These are phyloP conservation scores for Incumbomyces delicatus DNA, from an alignment of 2,329 filamentous ascomycete species.

Conservation along the genomic window DNA sequence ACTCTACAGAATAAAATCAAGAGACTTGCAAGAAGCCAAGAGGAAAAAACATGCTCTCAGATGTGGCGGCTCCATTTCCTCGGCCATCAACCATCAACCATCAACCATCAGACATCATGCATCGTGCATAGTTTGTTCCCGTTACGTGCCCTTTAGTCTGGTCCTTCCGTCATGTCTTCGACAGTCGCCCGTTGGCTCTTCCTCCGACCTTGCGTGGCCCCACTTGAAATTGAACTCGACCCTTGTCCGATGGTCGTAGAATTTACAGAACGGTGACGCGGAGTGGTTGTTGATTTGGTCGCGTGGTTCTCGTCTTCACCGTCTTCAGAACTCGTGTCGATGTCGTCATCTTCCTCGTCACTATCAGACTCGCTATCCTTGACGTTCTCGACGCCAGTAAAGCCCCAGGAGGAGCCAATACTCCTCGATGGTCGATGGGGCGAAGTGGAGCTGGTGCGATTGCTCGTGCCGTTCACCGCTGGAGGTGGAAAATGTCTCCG, in stretches of 20 bases:
- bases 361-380: background rate
- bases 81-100: too few species aligned
- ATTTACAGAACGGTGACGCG: background rate
- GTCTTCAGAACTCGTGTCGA: background rate
- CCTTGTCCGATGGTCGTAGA: constrained; percentile 1
- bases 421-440: constrained; percentile 5
- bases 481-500: background rate
- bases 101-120: too few species aligned
- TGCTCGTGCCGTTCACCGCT: background rate
- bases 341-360: background rate
- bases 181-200: constrained; percentile 29
- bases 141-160: constrained; percentile 12
- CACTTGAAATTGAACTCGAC: background rate
- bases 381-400: background rate
- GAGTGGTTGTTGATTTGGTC: background rate
- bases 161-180: constrained; percentile 27
- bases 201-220: constrained; percentile 18
- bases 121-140: too few species aligned
- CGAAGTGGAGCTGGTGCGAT: background rate
- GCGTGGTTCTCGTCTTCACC: too few species aligned
- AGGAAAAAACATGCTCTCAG: too few species aligned
- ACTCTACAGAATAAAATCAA: too few species aligned
- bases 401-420: constrained; percentile 7
- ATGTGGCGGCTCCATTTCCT: too few species aligned
- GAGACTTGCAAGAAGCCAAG: too few species aligned